A percentile compares a stretch with the other conserved stretches of the same genome.
These are phyloP conservation scores for Cubamyces sp. DNA, from an alignment of 768 basidiomycete genomes.

Conservation along the genomic window DNA sequence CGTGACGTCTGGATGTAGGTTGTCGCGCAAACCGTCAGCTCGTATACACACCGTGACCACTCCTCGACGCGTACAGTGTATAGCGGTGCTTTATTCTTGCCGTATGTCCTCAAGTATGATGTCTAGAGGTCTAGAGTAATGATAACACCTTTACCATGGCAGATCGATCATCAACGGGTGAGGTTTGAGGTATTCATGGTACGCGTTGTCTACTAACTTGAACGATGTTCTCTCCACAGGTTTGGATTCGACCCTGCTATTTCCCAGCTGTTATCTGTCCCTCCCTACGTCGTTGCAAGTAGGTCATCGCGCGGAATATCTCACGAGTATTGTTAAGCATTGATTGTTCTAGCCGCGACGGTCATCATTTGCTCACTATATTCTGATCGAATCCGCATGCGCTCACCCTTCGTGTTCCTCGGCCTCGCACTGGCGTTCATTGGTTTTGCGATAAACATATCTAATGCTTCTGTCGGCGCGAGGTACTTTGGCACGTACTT, in stretches of 20 bases:
- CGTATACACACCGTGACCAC: background rate
- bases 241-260: slow-evolving; percentile 62
- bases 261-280: slow-evolving; percentile 69
- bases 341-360: slow-evolving; percentile 47
- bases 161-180: slow-evolving; percentile 65
- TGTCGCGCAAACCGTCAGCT: too few relatives aligned
- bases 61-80: slow-evolving; percentile 47
- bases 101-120: slow-evolving; percentile 45
- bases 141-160: background rate
- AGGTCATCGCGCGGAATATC: slow-evolving; percentile 26
- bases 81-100: slow-evolving; percentile 69
- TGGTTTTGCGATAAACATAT: slow-evolving; percentile 70
- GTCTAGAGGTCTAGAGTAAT: too few relatives aligned
- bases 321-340: background rate
- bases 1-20: slow-evolving; percentile 59
- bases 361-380: slow-evolving; percentile 56
- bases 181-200: slow-evolving; percentile 1
- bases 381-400: slow-evolving; percentile 59
- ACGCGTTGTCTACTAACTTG: background rate
- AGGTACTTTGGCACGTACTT: slow-evolving; percentile 80
- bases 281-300: slow-evolving; percentile 62
- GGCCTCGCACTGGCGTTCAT: slow-evolving; percentile 55
- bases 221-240: slow-evolving; percentile 33
- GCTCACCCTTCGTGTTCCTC: slow-evolving; percentile 61
- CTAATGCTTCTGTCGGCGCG: slow-evolving; percentile 49